phyloP scores from a whole-genome alignment of 1,139 yeast genomes.

The Diutina pseudorugosa region DNA sequence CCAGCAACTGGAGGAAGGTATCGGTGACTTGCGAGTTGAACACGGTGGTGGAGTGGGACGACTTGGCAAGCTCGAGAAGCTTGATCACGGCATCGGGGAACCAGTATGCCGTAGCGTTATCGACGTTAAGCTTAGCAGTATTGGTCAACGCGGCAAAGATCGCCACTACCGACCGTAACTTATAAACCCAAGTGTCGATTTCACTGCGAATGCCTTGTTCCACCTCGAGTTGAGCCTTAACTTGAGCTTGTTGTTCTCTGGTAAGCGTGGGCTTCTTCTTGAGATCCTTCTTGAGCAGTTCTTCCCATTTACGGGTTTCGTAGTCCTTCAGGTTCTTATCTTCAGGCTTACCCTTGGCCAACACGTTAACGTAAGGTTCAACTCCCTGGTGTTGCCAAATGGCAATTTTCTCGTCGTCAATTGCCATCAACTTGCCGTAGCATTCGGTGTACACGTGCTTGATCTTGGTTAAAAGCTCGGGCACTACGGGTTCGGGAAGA shows the following conservation, averaged over 20 bases:
- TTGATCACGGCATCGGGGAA: not conserved
- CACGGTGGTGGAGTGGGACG: not conserved
- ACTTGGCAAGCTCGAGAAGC: not conserved
- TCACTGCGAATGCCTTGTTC: slow-evolving; percentile 44
- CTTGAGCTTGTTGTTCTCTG: slow-evolving; percentile 59
- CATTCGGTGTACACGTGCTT: slow-evolving; percentile 23
- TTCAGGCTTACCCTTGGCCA: slow-evolving; percentile 28
- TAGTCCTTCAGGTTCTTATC: slow-evolving; percentile 69
- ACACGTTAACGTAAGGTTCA: slow-evolving; percentile 53
- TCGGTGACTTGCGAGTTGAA: not conserved
- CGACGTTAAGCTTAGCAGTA: slow-evolving; percentile 1
- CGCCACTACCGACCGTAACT: not conserved
- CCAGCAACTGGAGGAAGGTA: not conserved
- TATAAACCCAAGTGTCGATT: not conserved
- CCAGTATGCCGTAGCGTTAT: not conserved
- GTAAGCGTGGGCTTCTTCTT: slow-evolving; percentile 57
- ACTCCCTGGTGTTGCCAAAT: slow-evolving; percentile 68
- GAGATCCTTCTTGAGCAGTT: slow-evolving; percentile 61
- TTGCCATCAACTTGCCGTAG: slow-evolving; percentile 15
- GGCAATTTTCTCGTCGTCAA: slow-evolving; percentile 22
- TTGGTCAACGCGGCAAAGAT: not conserved
- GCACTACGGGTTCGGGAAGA: slow-evolving; percentile 47
- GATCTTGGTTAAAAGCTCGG: slow-evolving; percentile 33
- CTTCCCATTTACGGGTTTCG: slow-evolving; percentile 87
- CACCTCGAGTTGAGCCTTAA: slow-evolving; percentile 46